These are phyloP conservation scores for Blastobotrys aristatus DNA, from an alignment of 1,139 yeast species.

Conservation along the genomic window DNA sequence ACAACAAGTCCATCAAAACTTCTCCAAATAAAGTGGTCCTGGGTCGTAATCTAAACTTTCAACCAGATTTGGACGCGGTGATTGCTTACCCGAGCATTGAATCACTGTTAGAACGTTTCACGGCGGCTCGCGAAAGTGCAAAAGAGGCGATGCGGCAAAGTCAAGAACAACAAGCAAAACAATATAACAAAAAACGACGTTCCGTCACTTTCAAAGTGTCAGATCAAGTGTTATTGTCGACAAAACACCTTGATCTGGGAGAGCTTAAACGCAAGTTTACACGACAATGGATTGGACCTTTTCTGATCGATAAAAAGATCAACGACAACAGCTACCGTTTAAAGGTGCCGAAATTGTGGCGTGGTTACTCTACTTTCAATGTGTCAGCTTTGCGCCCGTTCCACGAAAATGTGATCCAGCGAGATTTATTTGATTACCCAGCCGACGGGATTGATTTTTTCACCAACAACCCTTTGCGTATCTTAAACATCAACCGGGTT, in stretches of 20 bases:
- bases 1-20: neutral
- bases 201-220: neutral
- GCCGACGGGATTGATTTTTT: neutral
- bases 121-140: neutral
- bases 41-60: slow-evolving; percentile 2
- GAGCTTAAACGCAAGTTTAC: neutral
- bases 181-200: neutral
- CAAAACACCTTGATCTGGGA: neutral
- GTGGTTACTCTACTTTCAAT: neutral
- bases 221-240: neutral
- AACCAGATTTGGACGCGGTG: neutral
- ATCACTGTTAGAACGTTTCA: neutral
- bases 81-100: neutral
- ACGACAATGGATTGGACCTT: neutral
- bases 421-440: neutral
- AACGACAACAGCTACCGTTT: neutral
- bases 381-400: neutral
- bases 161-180: neutral
- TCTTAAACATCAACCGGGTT: neutral
- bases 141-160: neutral
- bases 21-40: slow-evolving; percentile 3
- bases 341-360: neutral
- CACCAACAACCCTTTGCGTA: neutral
- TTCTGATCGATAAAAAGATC: neutral
- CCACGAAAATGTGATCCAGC: neutral